Percentiles rank a stretch among this genome's conserved stretches.
Evolutionary conservation across 306 rosid genomes (phyloP).

Genomic region (Rosa persica): DNA sequence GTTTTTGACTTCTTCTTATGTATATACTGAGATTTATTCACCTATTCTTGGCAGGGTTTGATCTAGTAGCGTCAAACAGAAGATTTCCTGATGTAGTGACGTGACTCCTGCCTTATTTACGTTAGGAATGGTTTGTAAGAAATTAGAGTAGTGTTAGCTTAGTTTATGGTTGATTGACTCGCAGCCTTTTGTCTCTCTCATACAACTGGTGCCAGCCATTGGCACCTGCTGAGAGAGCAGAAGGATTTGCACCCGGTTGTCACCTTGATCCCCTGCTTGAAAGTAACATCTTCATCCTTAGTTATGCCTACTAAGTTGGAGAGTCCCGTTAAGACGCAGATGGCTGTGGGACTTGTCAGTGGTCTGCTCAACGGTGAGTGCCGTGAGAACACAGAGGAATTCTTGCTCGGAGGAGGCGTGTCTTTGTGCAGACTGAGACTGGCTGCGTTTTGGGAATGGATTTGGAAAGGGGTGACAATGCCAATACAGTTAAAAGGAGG

Average conservation of each 20-base stretch:
- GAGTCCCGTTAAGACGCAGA: conserved; percentile 41
- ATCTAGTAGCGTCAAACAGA: background rate
- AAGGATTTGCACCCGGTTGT: conserved; percentile 4
- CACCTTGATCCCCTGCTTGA: background rate
- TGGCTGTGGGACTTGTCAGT: conserved; percentile 54
- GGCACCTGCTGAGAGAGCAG: conserved; percentile 23
- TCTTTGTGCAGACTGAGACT: conserved; percentile 81
- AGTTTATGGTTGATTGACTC: conserved; percentile 15
- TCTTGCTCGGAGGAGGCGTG: conserved; percentile 68
- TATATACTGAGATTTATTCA: too few species aligned
- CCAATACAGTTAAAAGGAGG: conserved; percentile 74
- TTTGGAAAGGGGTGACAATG: conserved; percentile 74
- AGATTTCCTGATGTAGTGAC: conserved; percentile 11
- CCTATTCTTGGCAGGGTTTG: conserved; percentile 2
- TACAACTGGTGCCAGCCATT: conserved; percentile 17
- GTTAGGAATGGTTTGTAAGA: background rate
- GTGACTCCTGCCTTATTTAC: background rate
- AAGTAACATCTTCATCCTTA: background rate
- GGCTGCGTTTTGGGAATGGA: conserved; percentile 79
- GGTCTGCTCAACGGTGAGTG: conserved; percentile 48
- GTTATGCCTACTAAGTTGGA: conserved; percentile 56
- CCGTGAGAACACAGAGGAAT: conserved; percentile 41
- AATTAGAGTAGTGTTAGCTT: conserved; percentile 6
- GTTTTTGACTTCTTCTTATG: background rate
- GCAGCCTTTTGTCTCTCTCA: conserved; percentile 14